These are phyloP conservation scores for Pseudopyricularia javanii DNA, from an alignment of 2,329 filamentous ascomycete species.

Conservation along the genomic window DNA sequence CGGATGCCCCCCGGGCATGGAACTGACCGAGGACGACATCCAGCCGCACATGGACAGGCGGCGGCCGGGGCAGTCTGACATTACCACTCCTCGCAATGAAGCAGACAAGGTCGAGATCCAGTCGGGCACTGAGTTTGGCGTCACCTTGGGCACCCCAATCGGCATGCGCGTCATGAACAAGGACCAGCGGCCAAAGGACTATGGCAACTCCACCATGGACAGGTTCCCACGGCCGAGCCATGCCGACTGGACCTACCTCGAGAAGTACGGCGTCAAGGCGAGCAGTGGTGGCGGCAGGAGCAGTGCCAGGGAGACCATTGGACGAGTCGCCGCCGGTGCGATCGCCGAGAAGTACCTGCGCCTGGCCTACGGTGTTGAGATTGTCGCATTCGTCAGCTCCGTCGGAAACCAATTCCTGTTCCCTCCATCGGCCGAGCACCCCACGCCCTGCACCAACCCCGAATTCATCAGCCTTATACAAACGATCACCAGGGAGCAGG, in stretches of 20 bases:
- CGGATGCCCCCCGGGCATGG: constrained; percentile 77
- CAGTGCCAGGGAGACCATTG: constrained; percentile 91
- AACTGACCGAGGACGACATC: constrained; percentile 75
- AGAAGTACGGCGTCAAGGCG: constrained; percentile 94
- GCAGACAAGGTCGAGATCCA: constrained; percentile 87
- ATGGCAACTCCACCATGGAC: constrained; percentile 82
- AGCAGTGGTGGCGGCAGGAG: constrained; percentile 80
- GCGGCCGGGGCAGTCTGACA: constrained; percentile 75
- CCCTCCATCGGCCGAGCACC: constrained; percentile 55
- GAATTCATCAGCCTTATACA: constrained; percentile 65
- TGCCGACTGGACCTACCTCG: constrained; percentile 92
- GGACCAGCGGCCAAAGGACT: constrained; percentile 87
- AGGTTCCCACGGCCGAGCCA: constrained; percentile 82
- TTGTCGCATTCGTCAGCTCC: constrained; percentile 79
- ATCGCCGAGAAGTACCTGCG: constrained; percentile 88
- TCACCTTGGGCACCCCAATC: constrained; percentile 86
- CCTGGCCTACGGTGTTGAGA: constrained; percentile 73
- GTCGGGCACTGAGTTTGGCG: constrained; percentile 80
- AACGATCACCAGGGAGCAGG: constrained; percentile 58
- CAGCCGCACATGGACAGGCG: constrained; percentile 90
- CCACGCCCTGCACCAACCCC: constrained; percentile 61
- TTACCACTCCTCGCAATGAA: constrained; percentile 88
- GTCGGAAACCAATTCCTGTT: constrained; percentile 73
- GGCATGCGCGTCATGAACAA: constrained; percentile 80
- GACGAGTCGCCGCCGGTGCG: constrained; percentile 78